Base-by-base conservation (phyloP, 192 early-diverging fungal genomes). In the Mortierella hygrophila region DNA sequence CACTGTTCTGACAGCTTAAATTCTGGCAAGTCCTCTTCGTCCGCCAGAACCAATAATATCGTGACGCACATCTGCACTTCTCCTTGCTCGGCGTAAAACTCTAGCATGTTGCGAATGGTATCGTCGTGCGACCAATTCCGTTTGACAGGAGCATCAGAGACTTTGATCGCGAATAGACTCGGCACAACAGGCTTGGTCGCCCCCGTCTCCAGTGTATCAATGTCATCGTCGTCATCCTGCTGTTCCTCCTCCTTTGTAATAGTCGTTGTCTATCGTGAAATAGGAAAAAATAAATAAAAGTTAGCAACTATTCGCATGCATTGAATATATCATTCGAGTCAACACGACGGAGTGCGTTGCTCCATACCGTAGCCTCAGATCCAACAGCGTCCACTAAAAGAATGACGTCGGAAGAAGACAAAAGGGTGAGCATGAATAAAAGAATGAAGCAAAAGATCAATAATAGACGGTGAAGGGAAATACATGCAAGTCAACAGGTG, bases 31-130 rank as follows among this genome's bases (percentile, higher is more conserved):
- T 74, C 79, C 26, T 72, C 77, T n/a, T 92, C 88, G 32, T 92
- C 85, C 49, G 87, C 78, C 6, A 96, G 88, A 8, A 94, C 93
- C 21, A 93, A 75, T 29, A 93, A 75, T 5, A 96, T 89, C 10
- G 94, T 92, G 7, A 94, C 94, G 87, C 94, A 95, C 94, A 96
- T 96, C 75, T 96, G 95, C 3, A 95, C 93, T 75, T 96, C 94
- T 16, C 93, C 94, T 85, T 95, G 91, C 40, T 96, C 95, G 21
- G 93, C 90, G 83, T 96, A 96, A 78, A 93, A 94, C 41, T 94
- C 89, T 1, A 97, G 75, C 16, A 96, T 21, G 38, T 93, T 93
- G 15, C 71, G 72, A 1, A 94, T 90, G 1, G 94, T 85, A 4
- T 80, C 71, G 60, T 89, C 82, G 71, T 92, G 89, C 21, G 89